These are phyloP conservation scores for Apiotrichum siamense DNA, from an alignment of 1,284 basidiomycete species.

Conservation along the genomic window DNA sequence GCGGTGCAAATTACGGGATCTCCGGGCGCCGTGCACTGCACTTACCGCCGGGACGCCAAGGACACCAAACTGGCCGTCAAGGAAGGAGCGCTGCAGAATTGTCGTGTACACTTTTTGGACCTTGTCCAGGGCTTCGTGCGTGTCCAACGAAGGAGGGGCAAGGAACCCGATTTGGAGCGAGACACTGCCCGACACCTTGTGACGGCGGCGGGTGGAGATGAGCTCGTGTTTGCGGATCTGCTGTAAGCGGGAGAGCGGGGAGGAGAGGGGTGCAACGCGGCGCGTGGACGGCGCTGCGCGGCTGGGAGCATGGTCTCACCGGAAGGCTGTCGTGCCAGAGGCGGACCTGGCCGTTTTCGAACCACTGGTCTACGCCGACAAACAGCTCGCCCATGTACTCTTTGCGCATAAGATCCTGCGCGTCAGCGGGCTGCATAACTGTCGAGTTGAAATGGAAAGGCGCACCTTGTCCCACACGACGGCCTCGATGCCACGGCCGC, in stretches of 20 bases:
- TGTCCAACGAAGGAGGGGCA: constrained; percentile 38
- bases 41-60: constrained; percentile 66
- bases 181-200: constrained; percentile 56
- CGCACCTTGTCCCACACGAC: constrained; percentile 89
- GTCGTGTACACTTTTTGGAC: constrained; percentile 55
- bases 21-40: too few species aligned
- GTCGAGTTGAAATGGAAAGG: background rate
- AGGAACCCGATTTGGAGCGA: constrained; percentile 73
- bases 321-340: constrained; percentile 38
- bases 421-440: constrained; percentile 7
- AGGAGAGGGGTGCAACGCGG: too few species aligned
- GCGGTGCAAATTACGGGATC: too few species aligned
- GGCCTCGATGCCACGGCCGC: constrained; percentile 63
- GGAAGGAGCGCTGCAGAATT: constrained; percentile 58
- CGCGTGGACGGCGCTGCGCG: background rate
- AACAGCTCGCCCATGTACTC: constrained; percentile 89
- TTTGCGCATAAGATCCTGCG: constrained; percentile 60
- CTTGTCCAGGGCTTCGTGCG: constrained; percentile 25
- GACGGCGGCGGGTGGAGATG: constrained; percentile 55
- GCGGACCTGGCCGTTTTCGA: constrained; percentile 50
- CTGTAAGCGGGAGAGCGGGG: constrained; percentile 2
- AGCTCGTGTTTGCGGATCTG: constrained; percentile 11
- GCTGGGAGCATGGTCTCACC: constrained; percentile 20
- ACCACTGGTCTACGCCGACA: constrained; percentile 74
- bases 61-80: constrained; percentile 51